These are phyloP conservation scores for Astragalus membranaceus DNA, from an alignment of 306 rosid species.

Conservation along the genomic window DNA sequence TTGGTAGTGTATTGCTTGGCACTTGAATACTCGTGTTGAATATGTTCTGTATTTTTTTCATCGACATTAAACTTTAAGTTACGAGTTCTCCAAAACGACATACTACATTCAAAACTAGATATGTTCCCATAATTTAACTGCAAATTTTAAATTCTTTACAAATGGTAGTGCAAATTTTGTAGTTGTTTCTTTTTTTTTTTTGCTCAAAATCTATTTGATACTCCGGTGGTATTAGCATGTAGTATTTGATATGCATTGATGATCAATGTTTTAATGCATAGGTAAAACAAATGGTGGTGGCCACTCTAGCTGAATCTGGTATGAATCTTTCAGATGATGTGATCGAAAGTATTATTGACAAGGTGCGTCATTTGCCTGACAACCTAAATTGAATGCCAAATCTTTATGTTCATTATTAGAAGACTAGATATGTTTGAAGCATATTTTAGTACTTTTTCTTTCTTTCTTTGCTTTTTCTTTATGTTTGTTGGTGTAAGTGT, in stretches of 20 bases:
- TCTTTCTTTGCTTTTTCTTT: neutral
- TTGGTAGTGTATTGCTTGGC: neutral
- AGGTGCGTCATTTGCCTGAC: slow-evolving; percentile 46
- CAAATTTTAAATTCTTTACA: neutral
- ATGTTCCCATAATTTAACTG: neutral
- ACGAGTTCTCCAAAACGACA: neutral
- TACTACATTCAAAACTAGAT: neutral
- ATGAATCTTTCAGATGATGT: slow-evolving; percentile 91
- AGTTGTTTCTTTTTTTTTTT: slow-evolving; percentile 10
- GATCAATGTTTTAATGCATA: slow-evolving; percentile 19
- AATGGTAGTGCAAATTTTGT: neutral
- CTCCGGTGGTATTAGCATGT: neutral
- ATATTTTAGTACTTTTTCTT: neutral
- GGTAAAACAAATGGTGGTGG: slow-evolving; percentile 97
- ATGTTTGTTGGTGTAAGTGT: neutral
- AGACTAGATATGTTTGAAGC: slow-evolving; percentile 3
- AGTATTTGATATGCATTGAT: neutral
- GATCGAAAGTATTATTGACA: slow-evolving; percentile 76
- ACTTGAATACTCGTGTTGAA: neutral
- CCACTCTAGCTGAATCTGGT: slow-evolving; percentile 90
- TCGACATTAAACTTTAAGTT: neutral
- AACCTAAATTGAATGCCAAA: slow-evolving; percentile 13
- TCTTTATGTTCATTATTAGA: neutral
- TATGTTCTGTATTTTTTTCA: neutral
- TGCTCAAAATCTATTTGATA: neutral